Evolutionary conservation across 345 rosid genomes (phyloP).

Genomic region (Eutrema yunnanense): DNA sequence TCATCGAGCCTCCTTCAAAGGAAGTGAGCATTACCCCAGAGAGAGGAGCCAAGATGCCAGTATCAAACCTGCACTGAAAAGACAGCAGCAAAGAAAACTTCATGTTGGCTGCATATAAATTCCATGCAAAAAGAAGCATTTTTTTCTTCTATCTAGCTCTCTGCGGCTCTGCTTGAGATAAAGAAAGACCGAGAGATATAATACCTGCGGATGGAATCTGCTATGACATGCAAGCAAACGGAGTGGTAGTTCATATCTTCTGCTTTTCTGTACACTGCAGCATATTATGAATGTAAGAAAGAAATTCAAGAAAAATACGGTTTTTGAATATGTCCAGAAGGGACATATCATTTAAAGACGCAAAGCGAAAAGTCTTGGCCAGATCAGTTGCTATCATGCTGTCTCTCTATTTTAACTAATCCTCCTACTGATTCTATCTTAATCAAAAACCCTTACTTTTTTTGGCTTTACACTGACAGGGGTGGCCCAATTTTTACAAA

Average conservation of each 20-base stretch:
- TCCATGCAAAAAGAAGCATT: not conserved
- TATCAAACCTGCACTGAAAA: constrained; percentile 96
- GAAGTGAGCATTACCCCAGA: constrained; percentile 57
- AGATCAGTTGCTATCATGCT: constrained; percentile 10
- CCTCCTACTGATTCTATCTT: not conserved
- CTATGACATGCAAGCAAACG: constrained; percentile 86
- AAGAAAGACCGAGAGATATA: constrained; percentile 13
- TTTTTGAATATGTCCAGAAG: not conserved
- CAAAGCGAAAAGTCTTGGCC: not conserved
- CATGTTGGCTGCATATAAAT: constrained; percentile 24
- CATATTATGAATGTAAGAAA: constrained; percentile 1
- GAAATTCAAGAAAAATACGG: not conserved
- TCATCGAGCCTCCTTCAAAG: not conserved
- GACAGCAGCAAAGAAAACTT: constrained; percentile 26
- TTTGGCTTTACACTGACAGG: not conserved
- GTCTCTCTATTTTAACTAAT: not conserved
- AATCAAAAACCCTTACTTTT: not conserved
- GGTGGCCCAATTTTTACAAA: not conserved
- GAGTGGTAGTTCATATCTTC: constrained; percentile 98
- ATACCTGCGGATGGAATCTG: constrained; percentile 95
- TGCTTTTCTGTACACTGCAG: constrained; percentile 83
- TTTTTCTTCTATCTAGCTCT: not conserved
- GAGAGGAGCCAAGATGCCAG: constrained; percentile 96
- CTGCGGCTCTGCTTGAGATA: not conserved
- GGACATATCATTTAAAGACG: not conserved